Conservation (phyloP, 352 stramenopile genomes). For the Globisporangium emineosum region DNA sequence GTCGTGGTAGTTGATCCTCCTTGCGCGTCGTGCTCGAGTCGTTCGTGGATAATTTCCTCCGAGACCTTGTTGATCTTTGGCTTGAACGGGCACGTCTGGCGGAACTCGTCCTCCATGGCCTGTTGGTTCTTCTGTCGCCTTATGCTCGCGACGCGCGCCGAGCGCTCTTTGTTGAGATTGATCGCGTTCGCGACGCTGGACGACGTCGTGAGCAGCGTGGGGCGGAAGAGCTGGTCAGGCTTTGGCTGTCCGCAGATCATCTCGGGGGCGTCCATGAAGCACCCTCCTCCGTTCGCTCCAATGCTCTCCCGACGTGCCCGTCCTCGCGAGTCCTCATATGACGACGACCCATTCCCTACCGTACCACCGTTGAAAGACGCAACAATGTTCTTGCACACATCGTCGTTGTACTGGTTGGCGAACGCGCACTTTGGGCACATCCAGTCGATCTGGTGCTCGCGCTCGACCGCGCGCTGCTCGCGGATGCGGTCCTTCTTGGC, state of each 20-base stretch:
- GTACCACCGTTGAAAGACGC: neutral
- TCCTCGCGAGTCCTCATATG: neutral
- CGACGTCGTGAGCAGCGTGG: slow-evolving; percentile 48
- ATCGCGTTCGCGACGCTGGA: slow-evolving; percentile 22
- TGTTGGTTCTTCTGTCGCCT: slow-evolving; percentile 50
- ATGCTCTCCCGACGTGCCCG: slow-evolving; percentile 18
- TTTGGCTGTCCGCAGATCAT: slow-evolving; percentile 53
- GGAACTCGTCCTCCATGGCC: slow-evolving; percentile 63
- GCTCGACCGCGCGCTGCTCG: slow-evolving; percentile 38
- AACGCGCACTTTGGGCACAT: slow-evolving; percentile 78
- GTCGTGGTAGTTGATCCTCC: slow-evolving; percentile 19
- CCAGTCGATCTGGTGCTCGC: slow-evolving; percentile 60
- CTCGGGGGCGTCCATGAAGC: slow-evolving; percentile 19
- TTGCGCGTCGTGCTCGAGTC: slow-evolving; percentile 39
- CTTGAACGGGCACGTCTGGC: slow-evolving; percentile 60
- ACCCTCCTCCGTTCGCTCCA: slow-evolving; percentile 15
- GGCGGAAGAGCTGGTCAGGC: slow-evolving; percentile 61
- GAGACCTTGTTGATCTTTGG: slow-evolving; percentile 73
- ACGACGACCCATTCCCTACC: neutral
- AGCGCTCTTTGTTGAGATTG: slow-evolving; percentile 42
- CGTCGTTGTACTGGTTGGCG: slow-evolving; percentile 54
- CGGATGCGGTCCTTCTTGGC: slow-evolving; percentile 55
- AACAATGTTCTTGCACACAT: slow-evolving; percentile 58
- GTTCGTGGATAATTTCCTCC: slow-evolving; percentile 72
- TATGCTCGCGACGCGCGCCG: slow-evolving; percentile 27